Percentiles rank a stretch among this genome's conserved stretches.
These are phyloP conservation scores for Rutstroemia sp. DNA, from an alignment of 2,329 filamentous ascomycete genomes.

Conservation along the genomic window DNA sequence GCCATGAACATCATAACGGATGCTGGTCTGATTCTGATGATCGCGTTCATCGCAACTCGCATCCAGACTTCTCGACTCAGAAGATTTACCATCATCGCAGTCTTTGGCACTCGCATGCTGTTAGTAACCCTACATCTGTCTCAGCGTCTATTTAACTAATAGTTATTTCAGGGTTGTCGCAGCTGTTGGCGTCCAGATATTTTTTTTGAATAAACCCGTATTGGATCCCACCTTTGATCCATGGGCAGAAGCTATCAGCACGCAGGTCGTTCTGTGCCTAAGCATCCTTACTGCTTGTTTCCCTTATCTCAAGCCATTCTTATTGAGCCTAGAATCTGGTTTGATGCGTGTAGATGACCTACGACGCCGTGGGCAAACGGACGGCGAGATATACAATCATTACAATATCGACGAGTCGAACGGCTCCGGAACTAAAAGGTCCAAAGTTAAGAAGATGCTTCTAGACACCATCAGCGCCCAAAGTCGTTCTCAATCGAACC, in stretches of 20 bases:
- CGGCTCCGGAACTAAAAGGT: background rate
- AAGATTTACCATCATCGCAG: background rate
- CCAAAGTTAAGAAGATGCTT: too few species aligned
- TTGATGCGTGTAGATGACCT: slow-evolving; percentile 1
- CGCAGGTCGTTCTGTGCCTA: background rate
- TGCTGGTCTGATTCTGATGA: background rate
- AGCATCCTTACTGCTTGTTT: slow-evolving; percentile 1
- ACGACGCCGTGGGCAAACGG: background rate
- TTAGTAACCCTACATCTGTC: background rate
- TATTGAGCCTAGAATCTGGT: background rate
- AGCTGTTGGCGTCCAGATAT: background rate
- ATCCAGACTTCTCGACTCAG: background rate
- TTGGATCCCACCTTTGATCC: background rate
- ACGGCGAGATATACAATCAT: background rate
- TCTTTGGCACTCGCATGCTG: slow-evolving; percentile 9
- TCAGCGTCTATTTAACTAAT: background rate
- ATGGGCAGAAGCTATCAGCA: background rate
- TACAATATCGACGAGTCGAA: background rate
- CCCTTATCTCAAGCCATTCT: slow-evolving; percentile 2
- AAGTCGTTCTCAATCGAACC: too few species aligned
- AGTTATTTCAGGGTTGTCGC: slow-evolving; percentile 9
- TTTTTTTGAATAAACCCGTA: background rate
- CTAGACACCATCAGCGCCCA: too few species aligned
- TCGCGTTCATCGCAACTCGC: background rate
- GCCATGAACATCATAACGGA: slow-evolving; percentile 6